Base-by-base conservation (phyloP, 306 rosid genomes). In the Mimosa bimucronata region DNA sequence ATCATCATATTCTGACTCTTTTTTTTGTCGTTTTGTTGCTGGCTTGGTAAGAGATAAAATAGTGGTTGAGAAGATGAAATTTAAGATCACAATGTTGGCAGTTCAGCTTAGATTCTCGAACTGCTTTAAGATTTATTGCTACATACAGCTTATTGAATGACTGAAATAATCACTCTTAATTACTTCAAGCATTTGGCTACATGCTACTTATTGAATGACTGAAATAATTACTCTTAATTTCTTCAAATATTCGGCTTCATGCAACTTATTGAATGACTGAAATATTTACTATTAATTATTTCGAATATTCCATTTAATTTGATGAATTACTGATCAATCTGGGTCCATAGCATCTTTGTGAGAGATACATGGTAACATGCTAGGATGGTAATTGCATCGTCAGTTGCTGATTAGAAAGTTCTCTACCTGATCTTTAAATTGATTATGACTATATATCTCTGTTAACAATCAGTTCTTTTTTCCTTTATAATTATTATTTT, bases 191-290 rank as follows among this genome's bases (percentile, higher is more conserved):
- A 62, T 78, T 58, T 2, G 28, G 74, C 19, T 26, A 45, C 76
- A 50, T 42, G 58, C 77, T 31, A 61, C 70, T 82, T 71, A 66
- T 37, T 42, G 61, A 79, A 76, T 66, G 71, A 79, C 74, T 71
- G 67, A 66, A 21, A 74, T 15, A 38, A 79, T 7, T 23, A 44
- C 72, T 71, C 26, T 45, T 37, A 61, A 38, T 66, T 74, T 34
- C 38, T 34, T 34, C 3, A 34, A 34, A 34, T 6, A 34, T 34
- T 34, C 38, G 38, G 77, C 50, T 34, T 45, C 76, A 48, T 40
- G 30, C 76, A 42, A 50, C 64, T 82, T 62, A 65, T 42, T 41
- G 50, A 79, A 75, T 75, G 70, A 75, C 69, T 55, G 48, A 66
- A 18, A 74, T 15, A 38, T 6, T 7, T 23, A 31, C 69, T 53